Conservation (phyloP, 805 yeast species). For the Zygoascus bituminiphila region DNA sequence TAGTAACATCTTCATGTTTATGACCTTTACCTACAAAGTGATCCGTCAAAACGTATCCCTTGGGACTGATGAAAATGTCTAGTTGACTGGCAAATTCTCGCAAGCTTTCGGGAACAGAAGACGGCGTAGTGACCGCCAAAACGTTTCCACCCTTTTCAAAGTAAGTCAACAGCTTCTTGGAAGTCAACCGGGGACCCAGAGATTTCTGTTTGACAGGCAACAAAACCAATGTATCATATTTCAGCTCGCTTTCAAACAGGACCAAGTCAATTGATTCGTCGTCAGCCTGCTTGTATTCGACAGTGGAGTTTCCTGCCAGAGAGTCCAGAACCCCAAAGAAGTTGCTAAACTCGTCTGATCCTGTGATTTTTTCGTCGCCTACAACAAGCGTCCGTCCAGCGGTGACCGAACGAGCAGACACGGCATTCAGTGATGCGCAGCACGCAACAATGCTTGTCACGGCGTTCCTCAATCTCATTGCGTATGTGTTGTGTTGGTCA, state of each 20-base stretch:
- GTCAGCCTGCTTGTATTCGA: slow-evolving; percentile 27
- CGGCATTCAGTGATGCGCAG: neutral
- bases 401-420: slow-evolving; percentile 11
- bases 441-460: neutral
- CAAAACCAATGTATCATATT: slow-evolving; percentile 49
- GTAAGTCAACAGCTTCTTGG: slow-evolving; percentile 49
- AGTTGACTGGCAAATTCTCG: slow-evolving; percentile 65
- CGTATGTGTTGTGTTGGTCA: slow-evolving; percentile 1
- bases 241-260: slow-evolving; percentile 35
- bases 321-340: slow-evolving; percentile 18
- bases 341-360: slow-evolving; percentile 11
- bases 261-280: slow-evolving; percentile 30
- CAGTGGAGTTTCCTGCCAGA: slow-evolving; percentile 29
- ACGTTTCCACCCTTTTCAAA: slow-evolving; percentile 67
- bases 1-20: slow-evolving; percentile 22
- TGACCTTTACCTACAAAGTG: slow-evolving; percentile 41
- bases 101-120: slow-evolving; percentile 49
- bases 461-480: neutral
- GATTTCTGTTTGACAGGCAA: slow-evolving; percentile 46
- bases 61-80: slow-evolving; percentile 80
- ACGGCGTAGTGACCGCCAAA: slow-evolving; percentile 49
- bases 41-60: slow-evolving; percentile 54
- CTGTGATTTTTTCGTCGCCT: slow-evolving; percentile 25
- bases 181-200: slow-evolving; percentile 34
- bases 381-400: slow-evolving; percentile 26